These are phyloP conservation scores for Cordyceps tenuipes DNA, from an alignment of 2,329 filamentous ascomycete species.

Conservation along the genomic window DNA sequence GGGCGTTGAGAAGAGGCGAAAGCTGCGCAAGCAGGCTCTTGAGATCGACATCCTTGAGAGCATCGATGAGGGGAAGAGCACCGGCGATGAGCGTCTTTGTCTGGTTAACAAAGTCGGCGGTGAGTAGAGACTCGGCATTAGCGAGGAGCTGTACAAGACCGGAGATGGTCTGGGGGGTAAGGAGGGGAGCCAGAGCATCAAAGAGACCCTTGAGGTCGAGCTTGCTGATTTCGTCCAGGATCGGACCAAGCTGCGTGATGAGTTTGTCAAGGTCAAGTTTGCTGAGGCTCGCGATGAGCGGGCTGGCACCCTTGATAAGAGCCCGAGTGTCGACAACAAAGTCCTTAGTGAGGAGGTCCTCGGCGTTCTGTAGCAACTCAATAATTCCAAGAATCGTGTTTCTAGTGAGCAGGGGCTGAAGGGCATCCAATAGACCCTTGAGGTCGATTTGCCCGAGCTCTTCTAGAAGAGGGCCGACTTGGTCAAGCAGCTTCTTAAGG, in stretches of 20 bases:
- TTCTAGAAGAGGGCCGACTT: conserved; percentile 18
- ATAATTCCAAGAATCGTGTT: conserved; percentile 25
- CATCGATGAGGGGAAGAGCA: conserved; percentile 15
- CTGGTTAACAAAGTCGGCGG: conserved; percentile 21
- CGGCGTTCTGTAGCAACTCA: conserved; percentile 26
- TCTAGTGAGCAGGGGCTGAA: conserved; percentile 24
- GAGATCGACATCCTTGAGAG: conserved; percentile 17
- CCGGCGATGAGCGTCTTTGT: conserved; percentile 22
- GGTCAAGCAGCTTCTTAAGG: conserved; percentile 16
- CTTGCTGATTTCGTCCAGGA: conserved; percentile 20
- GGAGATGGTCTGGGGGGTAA: conserved; percentile 21
- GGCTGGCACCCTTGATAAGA: conserved; percentile 21
- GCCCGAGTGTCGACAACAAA: conserved; percentile 20
- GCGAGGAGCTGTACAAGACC: conserved; percentile 24
- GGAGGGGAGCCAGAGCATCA: conserved; percentile 19
- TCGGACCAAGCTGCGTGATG: conserved; percentile 16
- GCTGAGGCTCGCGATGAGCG: conserved; percentile 19
- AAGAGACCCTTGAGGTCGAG: conserved; percentile 25
- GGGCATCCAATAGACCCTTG: conserved; percentile 19
- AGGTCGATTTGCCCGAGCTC: conserved; percentile 24
- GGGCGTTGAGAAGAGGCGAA: conserved; percentile 23
- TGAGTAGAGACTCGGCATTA: conserved; percentile 23
- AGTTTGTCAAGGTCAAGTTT: conserved; percentile 13
- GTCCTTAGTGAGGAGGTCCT: conserved; percentile 21
- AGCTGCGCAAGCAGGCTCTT: conserved; percentile 20